Evolutionary conservation across 495 filamentous ascomycete species (phyloP).

Genomic region (Trichocladium uniseriatum): DNA sequence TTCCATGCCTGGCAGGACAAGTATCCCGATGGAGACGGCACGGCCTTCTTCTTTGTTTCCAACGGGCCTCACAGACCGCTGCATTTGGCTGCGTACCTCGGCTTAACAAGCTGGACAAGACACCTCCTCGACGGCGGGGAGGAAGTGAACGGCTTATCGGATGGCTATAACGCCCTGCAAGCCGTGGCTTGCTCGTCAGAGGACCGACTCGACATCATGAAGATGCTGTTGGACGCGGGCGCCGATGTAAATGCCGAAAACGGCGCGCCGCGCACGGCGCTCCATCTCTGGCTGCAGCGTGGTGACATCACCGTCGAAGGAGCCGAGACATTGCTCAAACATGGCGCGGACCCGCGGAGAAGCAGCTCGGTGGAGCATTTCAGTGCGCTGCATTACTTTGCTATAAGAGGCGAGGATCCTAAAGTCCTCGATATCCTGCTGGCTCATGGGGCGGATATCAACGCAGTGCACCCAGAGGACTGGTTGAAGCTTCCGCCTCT

Average conservation of each 20-base stretch:
- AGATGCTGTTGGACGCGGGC: conserved; percentile 38
- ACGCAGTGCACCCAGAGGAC: neutral
- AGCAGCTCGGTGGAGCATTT: neutral
- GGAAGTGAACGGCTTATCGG: conserved; percentile 8
- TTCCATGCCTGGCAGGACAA: conserved; percentile 15
- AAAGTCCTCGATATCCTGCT: conserved; percentile 9
- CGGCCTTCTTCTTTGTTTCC: neutral
- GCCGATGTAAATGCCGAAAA: conserved; percentile 35
- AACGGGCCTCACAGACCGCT: conserved; percentile 5
- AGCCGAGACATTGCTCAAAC: conserved; percentile 1
- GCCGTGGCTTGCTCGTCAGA: conserved; percentile 39
- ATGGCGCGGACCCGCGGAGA: conserved; percentile 5
- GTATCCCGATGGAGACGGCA: neutral
- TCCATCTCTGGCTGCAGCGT: neutral
- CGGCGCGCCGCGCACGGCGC: neutral
- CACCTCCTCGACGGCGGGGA: conserved; percentile 12
- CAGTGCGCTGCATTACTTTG: conserved; percentile 8
- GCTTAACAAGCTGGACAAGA: conserved; percentile 8
- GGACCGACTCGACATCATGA: conserved; percentile 33
- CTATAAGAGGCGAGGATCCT: conserved; percentile 1
- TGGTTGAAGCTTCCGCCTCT: conserved; percentile 1
- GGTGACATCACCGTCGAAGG: neutral
- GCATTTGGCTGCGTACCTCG: conserved; percentile 14
- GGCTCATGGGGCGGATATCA: conserved; percentile 12
- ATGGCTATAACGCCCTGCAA: conserved; percentile 37